Evolutionary conservation across 306 rosid species (phyloP), one percentile per base, ranked within the genome.

Genomic region (Macrotyloma uniflorum): DNA sequence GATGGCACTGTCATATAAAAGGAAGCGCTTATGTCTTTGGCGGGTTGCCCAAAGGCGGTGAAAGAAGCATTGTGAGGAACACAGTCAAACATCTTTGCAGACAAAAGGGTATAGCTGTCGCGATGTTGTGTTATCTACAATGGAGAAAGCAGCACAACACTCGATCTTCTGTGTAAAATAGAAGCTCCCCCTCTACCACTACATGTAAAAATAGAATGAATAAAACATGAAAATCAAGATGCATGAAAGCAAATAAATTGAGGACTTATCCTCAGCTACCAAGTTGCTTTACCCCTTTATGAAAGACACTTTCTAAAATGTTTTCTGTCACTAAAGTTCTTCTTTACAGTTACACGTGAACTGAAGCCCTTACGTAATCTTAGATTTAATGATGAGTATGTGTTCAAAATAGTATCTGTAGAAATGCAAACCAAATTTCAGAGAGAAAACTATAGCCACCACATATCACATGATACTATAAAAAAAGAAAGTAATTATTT

Each of bases 1-100:
- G 95, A 94, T 59, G 92, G 96, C 68, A 81, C 80, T 20, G 86
- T 92, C 58, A 90, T 94, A 83, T 94, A 70, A 78, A 75, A 16
- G 80, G 58, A 6, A 43, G 73, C 38, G 45, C 73, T 43, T 42
- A 59, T 54, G 47, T 50, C 66, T 10, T 6, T 33, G 76, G 68
- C 19, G 55, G 19, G 61, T 65, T 49, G 32, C 49, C 57, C 54
- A 35, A 59, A 73, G 79, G 58, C 4, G 40, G 32, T 23, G 65
- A 22, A 80, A 55, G 77, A 74, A 43, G 54, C 79, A 64, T 72
- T 33, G 4, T 36, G 61, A 40, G 51, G 53, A 70, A 19, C 80
- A 35, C 51, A 75, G 55, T 49, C 43, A 42, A 40, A 42, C 30
- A 19, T 81, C 66, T 68, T 43, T 45, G 69, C 51, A 75, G 28